phyloP scores from a whole-genome alignment of 495 filamentous ascomycete genomes.

The Platismatia glauca region DNA sequence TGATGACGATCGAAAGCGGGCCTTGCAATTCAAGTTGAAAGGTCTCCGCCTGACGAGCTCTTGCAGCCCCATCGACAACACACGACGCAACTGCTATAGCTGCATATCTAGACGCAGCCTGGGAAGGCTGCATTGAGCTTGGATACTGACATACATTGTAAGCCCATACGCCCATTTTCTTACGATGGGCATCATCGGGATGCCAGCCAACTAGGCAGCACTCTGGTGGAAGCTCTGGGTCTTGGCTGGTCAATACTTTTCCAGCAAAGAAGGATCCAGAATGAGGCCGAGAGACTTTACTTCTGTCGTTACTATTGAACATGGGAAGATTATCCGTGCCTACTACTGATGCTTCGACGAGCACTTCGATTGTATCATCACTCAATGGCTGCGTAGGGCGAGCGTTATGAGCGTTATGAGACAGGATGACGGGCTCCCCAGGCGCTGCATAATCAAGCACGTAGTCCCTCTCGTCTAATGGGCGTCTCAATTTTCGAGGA shows the following conservation, averaged over 20 bases:
- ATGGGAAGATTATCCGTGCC: slow-evolving; percentile 2
- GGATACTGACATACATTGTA: not conserved
- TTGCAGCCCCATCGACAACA: slow-evolving; percentile 14
- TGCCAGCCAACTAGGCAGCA: slow-evolving; percentile 20
- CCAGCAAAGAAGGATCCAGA: slow-evolving; percentile 21
- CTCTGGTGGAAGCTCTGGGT: not conserved
- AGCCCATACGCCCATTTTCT: not conserved
- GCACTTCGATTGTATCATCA: not conserved
- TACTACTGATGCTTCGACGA: slow-evolving; percentile 17
- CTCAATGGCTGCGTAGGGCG: not conserved
- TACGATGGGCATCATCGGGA: not conserved
- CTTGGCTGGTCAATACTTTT: slow-evolving; percentile 1
- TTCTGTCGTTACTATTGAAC: not conserved
- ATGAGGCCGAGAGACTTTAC: not conserved
- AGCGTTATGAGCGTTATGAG: no score
- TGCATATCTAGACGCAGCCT: slow-evolving; percentile 14
- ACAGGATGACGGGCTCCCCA: slow-evolving; percentile 9
- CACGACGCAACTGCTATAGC: slow-evolving; percentile 7
- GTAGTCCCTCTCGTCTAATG: slow-evolving; percentile 15
- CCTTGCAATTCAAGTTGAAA: slow-evolving; percentile 10
- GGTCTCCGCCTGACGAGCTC: slow-evolving; percentile 13
- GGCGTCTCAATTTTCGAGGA: not conserved
- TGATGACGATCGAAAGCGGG: slow-evolving; percentile 1
- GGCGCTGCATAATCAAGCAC: slow-evolving; percentile 8
- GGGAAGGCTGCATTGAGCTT: not conserved